These are phyloP conservation scores for Pseudohalonectria lignicola DNA, from an alignment of 2,329 filamentous ascomycete genomes.

Conservation along the genomic window DNA sequence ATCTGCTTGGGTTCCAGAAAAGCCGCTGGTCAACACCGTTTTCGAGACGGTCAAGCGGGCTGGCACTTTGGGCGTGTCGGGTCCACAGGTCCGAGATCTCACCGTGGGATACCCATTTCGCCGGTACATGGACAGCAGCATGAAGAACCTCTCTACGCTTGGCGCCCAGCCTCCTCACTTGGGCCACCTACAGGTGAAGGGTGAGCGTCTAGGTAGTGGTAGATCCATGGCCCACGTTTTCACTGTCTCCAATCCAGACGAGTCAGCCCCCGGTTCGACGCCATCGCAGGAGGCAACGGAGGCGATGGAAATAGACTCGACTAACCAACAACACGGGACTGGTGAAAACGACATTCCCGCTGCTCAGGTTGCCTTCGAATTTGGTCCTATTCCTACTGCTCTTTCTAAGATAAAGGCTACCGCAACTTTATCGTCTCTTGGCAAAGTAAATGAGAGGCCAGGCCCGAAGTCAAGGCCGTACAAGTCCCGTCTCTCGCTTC, in stretches of 20 bases:
- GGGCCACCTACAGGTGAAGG: conserved; percentile 23
- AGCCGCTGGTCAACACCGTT: conserved; percentile 21
- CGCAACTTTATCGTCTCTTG: conserved; percentile 1
- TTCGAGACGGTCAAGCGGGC: conserved; percentile 21
- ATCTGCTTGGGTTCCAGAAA: conserved; percentile 18
- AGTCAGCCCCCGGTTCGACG: too few relatives aligned
- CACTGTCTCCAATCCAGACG: too few relatives aligned
- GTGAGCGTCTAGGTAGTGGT: too few relatives aligned
- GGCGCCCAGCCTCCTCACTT: conserved; percentile 28
- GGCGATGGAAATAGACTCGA: background rate
- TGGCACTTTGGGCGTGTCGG: conserved; percentile 20
- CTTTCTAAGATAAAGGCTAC: background rate
- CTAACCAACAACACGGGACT: too few relatives aligned
- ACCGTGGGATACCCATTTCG: conserved; percentile 23
- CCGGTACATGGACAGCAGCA: conserved; percentile 20
- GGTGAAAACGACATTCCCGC: background rate
- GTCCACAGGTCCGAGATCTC: conserved; percentile 21
- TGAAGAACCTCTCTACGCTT: conserved; percentile 18
- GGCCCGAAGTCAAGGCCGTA: background rate
- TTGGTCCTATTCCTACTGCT: background rate
- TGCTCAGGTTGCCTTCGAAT: background rate
- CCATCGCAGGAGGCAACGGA: too few relatives aligned
- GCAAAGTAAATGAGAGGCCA: background rate
- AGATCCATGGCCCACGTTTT: background rate
- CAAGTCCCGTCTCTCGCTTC: too few relatives aligned